These are phyloP conservation scores for Violaceomyces palustris DNA, from an alignment of 1,284 basidiomycete genomes.

Conservation along the genomic window DNA sequence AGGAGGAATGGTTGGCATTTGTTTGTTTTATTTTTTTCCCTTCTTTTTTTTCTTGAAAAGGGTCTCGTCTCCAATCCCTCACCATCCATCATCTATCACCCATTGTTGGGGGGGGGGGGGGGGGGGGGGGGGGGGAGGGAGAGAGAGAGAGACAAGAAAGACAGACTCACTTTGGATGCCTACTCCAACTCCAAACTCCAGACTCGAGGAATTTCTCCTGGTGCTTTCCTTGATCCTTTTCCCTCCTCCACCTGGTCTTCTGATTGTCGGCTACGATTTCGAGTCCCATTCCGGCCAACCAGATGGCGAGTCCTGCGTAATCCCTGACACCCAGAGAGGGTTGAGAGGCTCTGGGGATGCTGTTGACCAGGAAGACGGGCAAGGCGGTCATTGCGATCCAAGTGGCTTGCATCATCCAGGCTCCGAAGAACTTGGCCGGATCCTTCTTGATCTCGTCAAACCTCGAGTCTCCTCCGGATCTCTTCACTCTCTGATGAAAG, in stretches of 20 bases:
- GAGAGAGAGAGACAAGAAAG: not conserved
- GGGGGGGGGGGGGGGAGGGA: not conserved
- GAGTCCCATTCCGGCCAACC: slow-evolving; percentile 53
- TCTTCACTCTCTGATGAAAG: slow-evolving; percentile 57
- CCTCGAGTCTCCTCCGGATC: slow-evolving; percentile 62
- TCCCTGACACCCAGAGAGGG: slow-evolving; percentile 63
- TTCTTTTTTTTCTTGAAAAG: no score
- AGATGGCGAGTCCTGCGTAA: slow-evolving; percentile 61
- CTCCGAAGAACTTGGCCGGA: slow-evolving; percentile 62
- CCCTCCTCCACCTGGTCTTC: slow-evolving; percentile 65
- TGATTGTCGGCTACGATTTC: slow-evolving; percentile 59
- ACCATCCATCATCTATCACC: no score
- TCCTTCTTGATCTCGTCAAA: slow-evolving; percentile 67
- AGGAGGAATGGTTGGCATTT: no score
- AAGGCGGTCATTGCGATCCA: slow-evolving; percentile 69
- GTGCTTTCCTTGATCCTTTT: slow-evolving; percentile 66
- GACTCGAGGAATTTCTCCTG: slow-evolving; percentile 68
- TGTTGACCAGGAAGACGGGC: slow-evolving; percentile 57
- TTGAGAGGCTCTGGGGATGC: slow-evolving; percentile 61
- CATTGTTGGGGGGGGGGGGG: slow-evolving; percentile 3
- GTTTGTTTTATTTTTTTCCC: no score
- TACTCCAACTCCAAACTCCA: slow-evolving; percentile 67
- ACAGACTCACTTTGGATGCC: slow-evolving; percentile 68
- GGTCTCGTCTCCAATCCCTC: no score
- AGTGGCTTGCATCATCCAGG: slow-evolving; percentile 70